These are phyloP conservation scores for Mortierella sp. DNA, from an alignment of 371 early-diverging fungal species.

Conservation along the genomic window DNA sequence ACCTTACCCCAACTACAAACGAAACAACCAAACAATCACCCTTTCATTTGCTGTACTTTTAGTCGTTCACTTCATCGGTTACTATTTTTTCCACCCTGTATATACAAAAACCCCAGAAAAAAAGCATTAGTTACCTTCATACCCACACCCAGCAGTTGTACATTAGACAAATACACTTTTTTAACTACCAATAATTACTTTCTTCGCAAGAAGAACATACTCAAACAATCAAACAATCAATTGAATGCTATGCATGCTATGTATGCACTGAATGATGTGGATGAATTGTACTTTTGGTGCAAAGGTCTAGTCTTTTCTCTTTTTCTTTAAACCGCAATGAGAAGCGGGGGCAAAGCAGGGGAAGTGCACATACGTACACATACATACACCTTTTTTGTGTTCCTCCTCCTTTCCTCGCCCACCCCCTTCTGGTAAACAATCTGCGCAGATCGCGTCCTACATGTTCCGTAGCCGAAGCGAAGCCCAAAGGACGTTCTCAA, in stretches of 20 bases:
- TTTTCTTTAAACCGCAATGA: too few species aligned
- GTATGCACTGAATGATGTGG: background rate
- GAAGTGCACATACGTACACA: background rate
- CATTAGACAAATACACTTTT: conserved; percentile 11
- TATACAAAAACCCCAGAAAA: conserved; percentile 18
- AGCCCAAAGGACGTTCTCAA: background rate
- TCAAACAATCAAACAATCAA: background rate
- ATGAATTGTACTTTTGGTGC: background rate
- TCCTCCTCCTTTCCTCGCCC: background rate
- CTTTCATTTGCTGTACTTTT: conserved; percentile 22
- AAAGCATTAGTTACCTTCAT: conserved; percentile 4
- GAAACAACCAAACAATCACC: conserved; percentile 14
- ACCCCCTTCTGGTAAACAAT: too few species aligned
- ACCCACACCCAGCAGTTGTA: conserved; percentile 10
- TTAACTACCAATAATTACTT: conserved; percentile 4
- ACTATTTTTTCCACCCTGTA: conserved; percentile 27
- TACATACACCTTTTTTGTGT: background rate
- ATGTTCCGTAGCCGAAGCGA: too few species aligned
- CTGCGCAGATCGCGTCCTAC: too few species aligned
- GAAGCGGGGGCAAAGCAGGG: background rate
- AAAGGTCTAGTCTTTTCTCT: background rate
- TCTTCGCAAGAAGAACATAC: conserved; percentile 5
- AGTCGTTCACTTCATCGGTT: conserved; percentile 6
- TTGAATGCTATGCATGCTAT: too few species aligned
- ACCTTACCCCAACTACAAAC: conserved; percentile 2